A percentile compares a stretch with the other conserved stretches of the same genome.
Conservation (phyloP, 495 filamentous ascomycete species). For the Lineolata rhizophorae region DNA sequence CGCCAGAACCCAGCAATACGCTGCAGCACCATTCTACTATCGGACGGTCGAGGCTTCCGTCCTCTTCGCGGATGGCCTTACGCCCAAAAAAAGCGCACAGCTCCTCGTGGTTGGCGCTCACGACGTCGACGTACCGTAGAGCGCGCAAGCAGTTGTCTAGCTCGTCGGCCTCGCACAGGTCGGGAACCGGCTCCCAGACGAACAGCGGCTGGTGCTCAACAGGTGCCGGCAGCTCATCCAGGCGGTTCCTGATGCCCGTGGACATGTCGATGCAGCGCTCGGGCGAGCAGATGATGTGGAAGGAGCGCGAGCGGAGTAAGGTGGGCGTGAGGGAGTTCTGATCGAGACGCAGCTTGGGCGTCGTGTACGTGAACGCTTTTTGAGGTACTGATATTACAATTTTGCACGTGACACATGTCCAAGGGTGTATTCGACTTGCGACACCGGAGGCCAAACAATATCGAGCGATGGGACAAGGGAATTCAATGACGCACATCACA, state of each 20-base stretch:
- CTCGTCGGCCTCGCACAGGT: constrained; percentile 59
- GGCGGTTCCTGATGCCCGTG: constrained; percentile 30
- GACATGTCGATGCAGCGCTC: constrained; percentile 55
- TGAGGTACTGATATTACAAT: too few species aligned
- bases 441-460: too few species aligned
- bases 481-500: constrained; percentile 7
- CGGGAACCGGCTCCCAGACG: constrained; percentile 90
- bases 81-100: constrained; percentile 56
- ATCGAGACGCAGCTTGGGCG: constrained; percentile 61
- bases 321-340: constrained; percentile 30
- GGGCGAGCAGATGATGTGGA: constrained; percentile 77
- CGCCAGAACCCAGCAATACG: constrained; percentile 32
- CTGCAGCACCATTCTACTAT: constrained; percentile 31
- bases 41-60: constrained; percentile 27
- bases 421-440: too few species aligned
- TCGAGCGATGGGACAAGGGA: too few species aligned
- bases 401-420: too few species aligned
- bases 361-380: constrained; percentile 67
- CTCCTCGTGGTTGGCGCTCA: constrained; percentile 77
- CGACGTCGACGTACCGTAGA: constrained; percentile 54
- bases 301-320: constrained; percentile 47
- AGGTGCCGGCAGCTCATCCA: constrained; percentile 13
- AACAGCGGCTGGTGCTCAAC: constrained; percentile 35
- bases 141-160: constrained; percentile 48
- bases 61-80: constrained; percentile 19